These are phyloP conservation scores for Huiozyma sinensis DNA, from an alignment of 805 yeast species.

Conservation along the genomic window DNA sequence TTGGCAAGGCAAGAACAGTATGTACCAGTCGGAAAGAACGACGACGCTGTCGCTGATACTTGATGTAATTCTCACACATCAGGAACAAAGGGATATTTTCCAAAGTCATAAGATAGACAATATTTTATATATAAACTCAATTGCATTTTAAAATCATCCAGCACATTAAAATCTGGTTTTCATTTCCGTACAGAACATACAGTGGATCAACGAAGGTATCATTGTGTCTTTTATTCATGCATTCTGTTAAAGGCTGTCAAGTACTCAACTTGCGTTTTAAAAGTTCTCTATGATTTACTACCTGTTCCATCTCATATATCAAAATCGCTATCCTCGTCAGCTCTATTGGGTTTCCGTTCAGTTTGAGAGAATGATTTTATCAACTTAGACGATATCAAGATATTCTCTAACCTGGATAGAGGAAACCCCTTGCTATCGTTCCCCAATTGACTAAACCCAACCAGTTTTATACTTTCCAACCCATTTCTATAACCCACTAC, in stretches of 20 bases:
- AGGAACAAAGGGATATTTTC: background rate
- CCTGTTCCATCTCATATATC: slow-evolving; percentile 1
- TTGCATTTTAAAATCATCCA: background rate
- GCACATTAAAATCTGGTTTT: too few species aligned
- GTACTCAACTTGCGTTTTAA: too few species aligned
- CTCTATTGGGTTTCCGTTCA: background rate
- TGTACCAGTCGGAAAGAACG: background rate
- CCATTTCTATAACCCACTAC: slow-evolving; percentile 54
- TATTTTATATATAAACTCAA: background rate
- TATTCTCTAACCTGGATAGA: slow-evolving; percentile 38
- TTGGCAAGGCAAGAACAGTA: background rate
- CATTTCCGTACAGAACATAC: too few species aligned
- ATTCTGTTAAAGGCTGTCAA: too few species aligned
- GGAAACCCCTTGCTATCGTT: slow-evolving; percentile 38
- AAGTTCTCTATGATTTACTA: too few species aligned
- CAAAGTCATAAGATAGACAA: background rate
- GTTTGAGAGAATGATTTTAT: slow-evolving; percentile 1
- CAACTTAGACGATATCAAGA: slow-evolving; percentile 12
- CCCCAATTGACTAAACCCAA: slow-evolving; percentile 61
- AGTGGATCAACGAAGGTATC: too few species aligned
- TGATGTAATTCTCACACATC: background rate
- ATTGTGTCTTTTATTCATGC: too few species aligned
- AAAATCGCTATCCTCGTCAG: slow-evolving; percentile 5
- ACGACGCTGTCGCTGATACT: background rate
- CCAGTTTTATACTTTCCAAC: slow-evolving; percentile 43